phyloP scores from a whole-genome alignment of 2,329 filamentous ascomycete genomes.

The Fusarium tricinctum region DNA sequence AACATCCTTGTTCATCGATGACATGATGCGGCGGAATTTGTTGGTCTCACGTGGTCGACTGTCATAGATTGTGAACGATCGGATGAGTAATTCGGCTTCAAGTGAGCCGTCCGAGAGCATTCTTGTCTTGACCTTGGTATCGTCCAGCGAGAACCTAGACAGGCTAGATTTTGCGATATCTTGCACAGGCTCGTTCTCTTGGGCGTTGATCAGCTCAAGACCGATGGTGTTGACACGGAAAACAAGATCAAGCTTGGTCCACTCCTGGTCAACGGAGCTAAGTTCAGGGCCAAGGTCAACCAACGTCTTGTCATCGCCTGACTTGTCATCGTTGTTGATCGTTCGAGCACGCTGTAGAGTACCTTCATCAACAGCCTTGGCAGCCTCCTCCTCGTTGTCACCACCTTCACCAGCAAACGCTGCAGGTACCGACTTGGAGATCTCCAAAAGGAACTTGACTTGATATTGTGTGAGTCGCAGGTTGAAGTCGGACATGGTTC shows the following conservation, averaged over 20 bases:
- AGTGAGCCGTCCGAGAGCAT: constrained; percentile 93
- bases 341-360: constrained; percentile 65
- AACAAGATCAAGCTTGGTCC: constrained; percentile 93
- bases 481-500: constrained; percentile 93
- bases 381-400: constrained; percentile 79
- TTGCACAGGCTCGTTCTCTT: constrained; percentile 81
- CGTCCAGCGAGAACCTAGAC: constrained; percentile 93
- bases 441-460: constrained; percentile 87
- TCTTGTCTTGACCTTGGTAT: constrained; percentile 90
- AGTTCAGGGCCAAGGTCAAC: constrained; percentile 78
- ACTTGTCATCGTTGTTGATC: constrained; percentile 51
- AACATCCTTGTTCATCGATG: constrained; percentile 91
- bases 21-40: constrained; percentile 99
- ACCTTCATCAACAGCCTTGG: constrained; percentile 77
- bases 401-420: constrained; percentile 81
- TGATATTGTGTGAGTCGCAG: constrained; percentile 91
- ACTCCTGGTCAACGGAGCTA: constrained; percentile 76
- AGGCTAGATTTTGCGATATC: constrained; percentile 84
- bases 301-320: constrained; percentile 57
- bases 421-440: constrained; percentile 88
- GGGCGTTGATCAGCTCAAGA: constrained; percentile 85
- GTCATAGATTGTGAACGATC: constrained; percentile 95
- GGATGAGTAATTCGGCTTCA: constrained; percentile 92
- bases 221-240: constrained; percentile 92
- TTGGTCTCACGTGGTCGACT: constrained; percentile 90